These are phyloP conservation scores for Sporothrix mexicana DNA, from an alignment of 2,329 filamentous ascomycete species.

Conservation along the genomic window DNA sequence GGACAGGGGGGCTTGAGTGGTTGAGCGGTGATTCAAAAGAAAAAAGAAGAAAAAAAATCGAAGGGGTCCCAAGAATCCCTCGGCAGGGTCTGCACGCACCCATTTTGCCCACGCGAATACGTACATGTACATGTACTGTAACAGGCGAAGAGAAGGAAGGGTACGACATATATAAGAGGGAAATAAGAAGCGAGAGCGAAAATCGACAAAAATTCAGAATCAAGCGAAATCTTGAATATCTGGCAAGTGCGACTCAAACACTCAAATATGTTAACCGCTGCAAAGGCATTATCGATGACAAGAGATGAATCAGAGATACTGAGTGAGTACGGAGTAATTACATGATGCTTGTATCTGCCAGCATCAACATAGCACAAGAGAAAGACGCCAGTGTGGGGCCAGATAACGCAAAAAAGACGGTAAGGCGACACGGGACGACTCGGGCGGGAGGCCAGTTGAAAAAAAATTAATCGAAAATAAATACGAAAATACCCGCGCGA, in stretches of 20 bases:
- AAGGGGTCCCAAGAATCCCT: constrained; percentile 6
- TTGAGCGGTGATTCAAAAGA: not conserved
- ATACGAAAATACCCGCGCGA: constrained; percentile 15
- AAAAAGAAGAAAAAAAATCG: not conserved
- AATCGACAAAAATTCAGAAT: not conserved
- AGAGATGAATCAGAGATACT: not conserved
- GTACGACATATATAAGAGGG: too few species aligned
- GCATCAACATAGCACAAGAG: constrained; percentile 3
- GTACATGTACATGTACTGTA: too few species aligned
- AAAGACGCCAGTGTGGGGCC: constrained; percentile 29
- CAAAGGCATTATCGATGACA: not conserved
- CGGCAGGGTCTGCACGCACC: constrained; percentile 13
- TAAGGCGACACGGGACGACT: constrained; percentile 29
- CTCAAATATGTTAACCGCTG: not conserved
- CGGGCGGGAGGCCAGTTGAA: constrained; percentile 6
- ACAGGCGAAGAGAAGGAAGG: constrained; percentile 14
- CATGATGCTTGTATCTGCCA: not conserved
- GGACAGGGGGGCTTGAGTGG: not conserved
- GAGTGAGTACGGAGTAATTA: too few species aligned
- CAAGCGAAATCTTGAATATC: too few species aligned
- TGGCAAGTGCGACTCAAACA: not conserved
- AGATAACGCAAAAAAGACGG: constrained; percentile 34
- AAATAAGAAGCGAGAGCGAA: not conserved
- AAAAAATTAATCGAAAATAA: constrained; percentile 24
- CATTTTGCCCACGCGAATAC: constrained; percentile 19